Evolutionary conservation across 768 basidiomycete genomes (phyloP).

Genomic region (Xerocomellus intermedius): DNA sequence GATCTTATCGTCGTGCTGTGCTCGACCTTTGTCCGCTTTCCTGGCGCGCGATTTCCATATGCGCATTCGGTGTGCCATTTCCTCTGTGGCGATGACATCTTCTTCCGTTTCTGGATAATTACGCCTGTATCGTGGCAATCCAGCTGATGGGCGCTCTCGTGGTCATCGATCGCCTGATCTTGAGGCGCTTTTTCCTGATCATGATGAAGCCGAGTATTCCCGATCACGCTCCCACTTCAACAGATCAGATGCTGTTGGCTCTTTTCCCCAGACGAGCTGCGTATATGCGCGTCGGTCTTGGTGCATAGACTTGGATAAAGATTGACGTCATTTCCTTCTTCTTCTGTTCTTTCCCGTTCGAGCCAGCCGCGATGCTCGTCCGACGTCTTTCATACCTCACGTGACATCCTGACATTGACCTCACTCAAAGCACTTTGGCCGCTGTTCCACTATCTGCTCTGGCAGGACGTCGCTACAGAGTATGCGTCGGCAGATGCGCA

Average conservation of each 20-base stretch:
- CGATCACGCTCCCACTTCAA: not conserved
- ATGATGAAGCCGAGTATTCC: not conserved
- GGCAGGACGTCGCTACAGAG: constrained; percentile 93
- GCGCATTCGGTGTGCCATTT: constrained; percentile 3
- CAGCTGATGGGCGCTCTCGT: not conserved
- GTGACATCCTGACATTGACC: constrained; percentile 8
- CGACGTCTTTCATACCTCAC: not conserved
- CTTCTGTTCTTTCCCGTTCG: not conserved
- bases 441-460: constrained; percentile 95
- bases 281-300: not conserved
- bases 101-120: constrained; percentile 4
- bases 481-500: constrained; percentile 81
- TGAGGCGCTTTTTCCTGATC: not conserved
- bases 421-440: constrained; percentile 81
- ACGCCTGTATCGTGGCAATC: not conserved
- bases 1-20: constrained; percentile 10
- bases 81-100: not conserved
- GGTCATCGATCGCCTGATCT: constrained; percentile 6
- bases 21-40: not conserved
- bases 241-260: not conserved
- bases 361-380: not conserved
- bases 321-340: not conserved
- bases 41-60: constrained; percentile 14
- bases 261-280: not conserved
- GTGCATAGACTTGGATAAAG: not conserved